These are phyloP conservation scores for Metschnikowia aberdeeniae DNA, from an alignment of 805 yeast genomes.

Conservation along the genomic window DNA sequence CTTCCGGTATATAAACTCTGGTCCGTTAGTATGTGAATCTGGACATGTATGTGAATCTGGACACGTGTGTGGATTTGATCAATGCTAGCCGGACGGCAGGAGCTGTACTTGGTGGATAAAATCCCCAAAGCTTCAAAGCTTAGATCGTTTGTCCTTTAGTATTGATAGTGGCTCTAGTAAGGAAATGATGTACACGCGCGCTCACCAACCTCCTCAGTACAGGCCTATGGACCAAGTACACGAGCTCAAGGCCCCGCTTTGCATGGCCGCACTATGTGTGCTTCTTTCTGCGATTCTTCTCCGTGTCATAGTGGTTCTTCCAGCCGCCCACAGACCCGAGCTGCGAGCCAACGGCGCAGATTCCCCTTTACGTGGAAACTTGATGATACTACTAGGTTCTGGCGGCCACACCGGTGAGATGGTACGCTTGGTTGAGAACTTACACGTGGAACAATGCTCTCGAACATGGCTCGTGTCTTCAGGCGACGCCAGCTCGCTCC, in stretches of 20 bases:
- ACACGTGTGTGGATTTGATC: no score
- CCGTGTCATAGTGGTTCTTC: constrained; percentile 12
- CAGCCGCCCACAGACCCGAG: constrained; percentile 6
- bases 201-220: no score
- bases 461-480: constrained; percentile 44
- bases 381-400: constrained; percentile 77
- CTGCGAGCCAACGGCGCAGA: background rate
- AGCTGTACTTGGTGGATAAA: no score
- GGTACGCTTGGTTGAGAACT: constrained; percentile 58
- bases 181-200: no score
- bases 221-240: background rate
- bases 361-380: background rate
- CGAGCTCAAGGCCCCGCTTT: background rate
- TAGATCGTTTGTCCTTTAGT: no score
- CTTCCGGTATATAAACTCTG: no score
- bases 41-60: no score
- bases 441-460: constrained; percentile 24
- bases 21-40: no score
- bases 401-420: constrained; percentile 98
- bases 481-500: constrained; percentile 49
- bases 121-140: no score
- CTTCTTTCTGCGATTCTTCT: constrained; percentile 1
- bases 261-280: background rate
- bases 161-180: no score
- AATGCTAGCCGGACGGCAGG: no score